These are phyloP conservation scores for Ustilago nuda DNA, from an alignment of 1,284 basidiomycete genomes.

Conservation along the genomic window DNA sequence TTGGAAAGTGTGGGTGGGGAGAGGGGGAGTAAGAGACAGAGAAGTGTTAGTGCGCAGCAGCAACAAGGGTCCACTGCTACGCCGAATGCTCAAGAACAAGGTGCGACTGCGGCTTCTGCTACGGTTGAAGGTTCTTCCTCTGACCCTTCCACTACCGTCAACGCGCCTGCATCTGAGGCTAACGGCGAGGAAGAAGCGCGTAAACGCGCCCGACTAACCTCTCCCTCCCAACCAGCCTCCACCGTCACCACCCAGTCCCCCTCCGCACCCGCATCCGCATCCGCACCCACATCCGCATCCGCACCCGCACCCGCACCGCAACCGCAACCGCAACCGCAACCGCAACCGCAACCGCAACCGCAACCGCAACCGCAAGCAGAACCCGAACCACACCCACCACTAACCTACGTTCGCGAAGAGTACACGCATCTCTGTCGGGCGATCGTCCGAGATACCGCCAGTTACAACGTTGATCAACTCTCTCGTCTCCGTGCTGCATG, in stretches of 20 bases:
- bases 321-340: background rate
- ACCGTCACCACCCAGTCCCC: background rate
- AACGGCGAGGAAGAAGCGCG: conserved; percentile 33
- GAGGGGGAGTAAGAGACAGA: conserved; percentile 46
- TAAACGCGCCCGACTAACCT: conserved; percentile 34
- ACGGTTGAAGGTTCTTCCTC: background rate
- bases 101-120: background rate
- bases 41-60: conserved; percentile 36
- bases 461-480: conserved; percentile 79
- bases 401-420: conserved; percentile 18
- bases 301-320: background rate
- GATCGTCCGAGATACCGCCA: conserved; percentile 39
- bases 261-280: background rate
- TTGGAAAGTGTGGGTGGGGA: conserved; percentile 35
- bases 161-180: background rate
- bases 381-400: conserved; percentile 35
- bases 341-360: background rate
- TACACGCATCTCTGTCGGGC: conserved; percentile 29
- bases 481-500: conserved; percentile 90
- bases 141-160: background rate
- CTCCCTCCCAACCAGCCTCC: conserved; percentile 8
- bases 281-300: background rate
- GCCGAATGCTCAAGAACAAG: background rate
- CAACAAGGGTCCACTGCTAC: background rate
- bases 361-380: background rate